Percentiles rank a stretch among this genome's conserved stretches.
Evolutionary conservation across 306 rosid genomes (phyloP).

Genomic region (Cucumis melo): DNA sequence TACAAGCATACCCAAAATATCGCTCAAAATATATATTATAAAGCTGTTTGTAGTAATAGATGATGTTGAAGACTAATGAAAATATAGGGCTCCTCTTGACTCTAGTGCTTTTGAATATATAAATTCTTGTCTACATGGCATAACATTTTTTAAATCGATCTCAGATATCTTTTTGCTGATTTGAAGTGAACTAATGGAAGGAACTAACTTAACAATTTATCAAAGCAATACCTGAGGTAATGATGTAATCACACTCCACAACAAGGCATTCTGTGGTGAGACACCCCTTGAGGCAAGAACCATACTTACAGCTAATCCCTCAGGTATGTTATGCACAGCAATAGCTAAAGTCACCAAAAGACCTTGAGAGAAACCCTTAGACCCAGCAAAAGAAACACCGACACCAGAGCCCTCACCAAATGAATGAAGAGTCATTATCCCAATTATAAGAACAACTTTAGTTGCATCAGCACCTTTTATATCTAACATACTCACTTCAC

Average conservation of each 20-base stretch:
- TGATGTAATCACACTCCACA: slow-evolving; percentile 97
- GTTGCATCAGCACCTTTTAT: slow-evolving; percentile 97
- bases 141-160: background rate
- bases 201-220: background rate
- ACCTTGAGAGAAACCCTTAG: slow-evolving; percentile 95
- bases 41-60: background rate
- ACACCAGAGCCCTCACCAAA: slow-evolving; percentile 99
- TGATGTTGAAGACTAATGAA: background rate
- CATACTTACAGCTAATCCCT: slow-evolving; percentile 99
- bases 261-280: slow-evolving; percentile 95
- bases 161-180: background rate
- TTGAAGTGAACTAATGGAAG: background rate
- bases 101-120: background rate
- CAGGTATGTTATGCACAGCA: slow-evolving; percentile 97
- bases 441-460: slow-evolving; percentile 89
- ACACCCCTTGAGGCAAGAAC: slow-evolving; percentile 96
- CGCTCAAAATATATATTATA: background rate
- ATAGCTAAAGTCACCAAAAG: slow-evolving; percentile 94
- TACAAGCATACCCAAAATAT: background rate
- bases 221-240: slow-evolving; percentile 67
- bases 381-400: slow-evolving; percentile 97
- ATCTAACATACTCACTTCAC: slow-evolving; percentile 97
- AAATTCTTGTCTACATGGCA: background rate
- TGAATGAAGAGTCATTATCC: slow-evolving; percentile 98
- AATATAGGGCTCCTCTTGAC: background rate